Evolutionary conservation across 2,329 filamentous ascomycete species (phyloP).

Genomic region (Colletotrichum musae): DNA sequence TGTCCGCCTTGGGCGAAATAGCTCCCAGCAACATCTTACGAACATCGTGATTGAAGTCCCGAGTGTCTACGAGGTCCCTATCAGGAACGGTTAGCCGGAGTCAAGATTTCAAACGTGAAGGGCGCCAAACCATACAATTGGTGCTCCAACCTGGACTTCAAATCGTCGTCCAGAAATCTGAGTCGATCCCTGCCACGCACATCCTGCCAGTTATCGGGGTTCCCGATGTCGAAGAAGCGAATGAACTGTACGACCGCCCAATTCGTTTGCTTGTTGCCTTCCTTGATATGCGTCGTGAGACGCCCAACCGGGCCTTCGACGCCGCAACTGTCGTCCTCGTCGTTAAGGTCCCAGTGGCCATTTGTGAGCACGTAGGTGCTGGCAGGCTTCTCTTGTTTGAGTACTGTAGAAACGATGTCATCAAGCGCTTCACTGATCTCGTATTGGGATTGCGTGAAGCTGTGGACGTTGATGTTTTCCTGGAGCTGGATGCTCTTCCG

Average conservation of each 20-base stretch:
- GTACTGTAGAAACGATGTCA: background rate
- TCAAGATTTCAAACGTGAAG: background rate
- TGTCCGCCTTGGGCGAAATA: background rate
- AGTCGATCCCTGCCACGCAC: background rate
- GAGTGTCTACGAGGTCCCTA: background rate
- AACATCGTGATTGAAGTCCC: background rate
- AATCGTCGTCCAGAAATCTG: background rate
- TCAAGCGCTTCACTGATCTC: conserved; percentile 1
- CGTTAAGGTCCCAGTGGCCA: conserved; percentile 7
- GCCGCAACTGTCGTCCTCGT: background rate
- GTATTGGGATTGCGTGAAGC: background rate
- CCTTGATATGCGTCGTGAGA: background rate
- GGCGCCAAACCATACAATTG: background rate
- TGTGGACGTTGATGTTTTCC: background rate
- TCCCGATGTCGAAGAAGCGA: background rate
- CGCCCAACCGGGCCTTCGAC: background rate
- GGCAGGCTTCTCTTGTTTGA: background rate
- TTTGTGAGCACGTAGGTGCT: conserved; percentile 17
- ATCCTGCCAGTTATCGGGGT: background rate
- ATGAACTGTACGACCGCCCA: conserved; percentile 18
- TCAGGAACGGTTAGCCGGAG: background rate
- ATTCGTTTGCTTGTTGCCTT: background rate
- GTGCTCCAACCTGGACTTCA: background rate
- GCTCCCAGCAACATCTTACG: background rate
- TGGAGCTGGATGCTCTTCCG: background rate